phyloP scores from a whole-genome alignment of 768 basidiomycete species.

The Botryobasidium botryosum region DNA sequence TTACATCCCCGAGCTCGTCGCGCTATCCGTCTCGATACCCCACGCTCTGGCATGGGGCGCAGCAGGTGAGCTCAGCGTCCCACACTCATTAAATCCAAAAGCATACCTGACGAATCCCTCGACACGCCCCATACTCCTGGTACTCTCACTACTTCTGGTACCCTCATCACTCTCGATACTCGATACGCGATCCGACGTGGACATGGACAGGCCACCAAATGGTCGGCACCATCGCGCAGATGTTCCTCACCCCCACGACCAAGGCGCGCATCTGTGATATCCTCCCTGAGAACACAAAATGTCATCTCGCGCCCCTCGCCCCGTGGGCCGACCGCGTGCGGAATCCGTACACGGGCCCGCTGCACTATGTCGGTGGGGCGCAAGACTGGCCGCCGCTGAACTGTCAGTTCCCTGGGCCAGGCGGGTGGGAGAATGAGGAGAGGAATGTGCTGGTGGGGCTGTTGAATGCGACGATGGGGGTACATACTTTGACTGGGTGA shows the following conservation, averaged over 20 bases:
- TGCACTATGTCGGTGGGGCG: constrained; percentile 61
- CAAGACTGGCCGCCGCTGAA: constrained; percentile 61
- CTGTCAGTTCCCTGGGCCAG: constrained; percentile 59
- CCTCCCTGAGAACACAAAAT: constrained; percentile 35
- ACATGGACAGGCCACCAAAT: constrained; percentile 67
- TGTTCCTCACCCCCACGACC: constrained; percentile 61
- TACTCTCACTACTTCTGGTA: too few relatives aligned
- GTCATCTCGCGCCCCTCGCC: constrained; percentile 70
- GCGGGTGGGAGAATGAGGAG: constrained; percentile 49
- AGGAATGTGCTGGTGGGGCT: constrained; percentile 65
- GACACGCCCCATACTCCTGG: too few relatives aligned
- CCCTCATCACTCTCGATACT: too few relatives aligned
- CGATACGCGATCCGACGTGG: too few relatives aligned
- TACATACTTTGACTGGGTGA: constrained; percentile 10
- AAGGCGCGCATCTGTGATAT: constrained; percentile 51
- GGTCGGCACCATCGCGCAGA: constrained; percentile 85
- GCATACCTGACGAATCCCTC: too few relatives aligned
- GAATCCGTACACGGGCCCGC: constrained; percentile 44
- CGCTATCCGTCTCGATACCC: too few relatives aligned
- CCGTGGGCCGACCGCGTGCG: constrained; percentile 65
- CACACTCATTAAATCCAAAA: too few relatives aligned
- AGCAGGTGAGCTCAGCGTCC: too few relatives aligned
- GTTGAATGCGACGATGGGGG: constrained; percentile 44
- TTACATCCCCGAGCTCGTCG: too few relatives aligned
- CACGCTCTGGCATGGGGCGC: too few relatives aligned